phyloP scores from a whole-genome alignment of 148 eudicot species.

The Rheum nobile region DNA sequence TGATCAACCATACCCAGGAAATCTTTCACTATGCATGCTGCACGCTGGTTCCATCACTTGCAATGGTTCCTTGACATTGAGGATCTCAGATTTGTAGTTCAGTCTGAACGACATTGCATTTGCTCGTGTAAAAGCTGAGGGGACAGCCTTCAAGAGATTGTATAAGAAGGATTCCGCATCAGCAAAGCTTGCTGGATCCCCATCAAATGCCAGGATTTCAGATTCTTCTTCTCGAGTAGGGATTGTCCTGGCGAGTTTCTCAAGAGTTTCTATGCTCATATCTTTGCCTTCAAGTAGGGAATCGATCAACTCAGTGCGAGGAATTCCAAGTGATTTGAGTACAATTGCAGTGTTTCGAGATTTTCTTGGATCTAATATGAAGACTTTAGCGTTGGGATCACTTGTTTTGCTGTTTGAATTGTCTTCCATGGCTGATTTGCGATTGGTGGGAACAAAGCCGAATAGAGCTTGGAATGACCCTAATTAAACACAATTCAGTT shows the following conservation, averaged over 20 bases:
- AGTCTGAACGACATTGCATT: slow-evolving; percentile 61
- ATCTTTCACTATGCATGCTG: slow-evolving; percentile 46
- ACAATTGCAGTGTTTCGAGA: slow-evolving; percentile 87
- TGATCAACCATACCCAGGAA: slow-evolving; percentile 62
- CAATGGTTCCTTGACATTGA: slow-evolving; percentile 33
- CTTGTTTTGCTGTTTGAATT: slow-evolving; percentile 13
- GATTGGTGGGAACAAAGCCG: slow-evolving; percentile 51
- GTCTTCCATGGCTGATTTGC: slow-evolving; percentile 37
- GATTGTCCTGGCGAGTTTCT: slow-evolving; percentile 56
- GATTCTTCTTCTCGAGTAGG: slow-evolving; percentile 63
- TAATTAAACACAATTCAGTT: too few species aligned
- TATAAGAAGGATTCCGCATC: slow-evolving; percentile 87
- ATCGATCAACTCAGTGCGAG: slow-evolving; percentile 48
- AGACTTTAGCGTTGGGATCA: slow-evolving; percentile 35
- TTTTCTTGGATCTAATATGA: slow-evolving; percentile 55
- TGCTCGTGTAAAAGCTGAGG: slow-evolving; percentile 60
- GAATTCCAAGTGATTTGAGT: slow-evolving; percentile 51
- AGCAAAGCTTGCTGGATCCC: slow-evolving; percentile 56
- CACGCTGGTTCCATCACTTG: slow-evolving; percentile 45
- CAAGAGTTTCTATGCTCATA: slow-evolving; percentile 47
- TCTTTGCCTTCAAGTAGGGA: slow-evolving; percentile 58
- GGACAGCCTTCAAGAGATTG: slow-evolving; percentile 60
- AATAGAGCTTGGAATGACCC: slow-evolving; percentile 84
- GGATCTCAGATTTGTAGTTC: slow-evolving; percentile 42
- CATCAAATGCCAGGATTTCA: slow-evolving; percentile 44